A percentile compares a stretch with the other conserved stretches of the same genome.
Evolutionary conservation across 2,329 filamentous ascomycete genomes (phyloP).

Genomic region (Nemania sp.): DNA sequence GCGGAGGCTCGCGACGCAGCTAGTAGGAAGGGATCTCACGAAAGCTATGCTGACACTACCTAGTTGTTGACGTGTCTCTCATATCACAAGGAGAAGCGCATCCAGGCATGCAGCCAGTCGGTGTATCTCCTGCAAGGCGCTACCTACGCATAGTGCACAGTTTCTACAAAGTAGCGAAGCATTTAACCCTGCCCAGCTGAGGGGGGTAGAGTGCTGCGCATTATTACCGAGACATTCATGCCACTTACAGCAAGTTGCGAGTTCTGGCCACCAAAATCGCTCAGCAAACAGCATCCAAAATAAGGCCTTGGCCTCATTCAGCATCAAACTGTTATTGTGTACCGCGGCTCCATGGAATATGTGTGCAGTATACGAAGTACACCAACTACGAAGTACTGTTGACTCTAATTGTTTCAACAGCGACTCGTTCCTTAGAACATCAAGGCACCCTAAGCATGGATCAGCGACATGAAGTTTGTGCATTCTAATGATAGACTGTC

Average conservation of each 20-base stretch:
- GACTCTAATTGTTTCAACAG: no score
- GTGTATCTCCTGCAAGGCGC: slow-evolving; percentile 4
- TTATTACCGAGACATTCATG: not conserved
- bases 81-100: slow-evolving; percentile 8
- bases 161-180: not conserved
- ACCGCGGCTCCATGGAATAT: no score
- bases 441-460: no score
- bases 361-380: no score
- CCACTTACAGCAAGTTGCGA: slow-evolving; percentile 1
- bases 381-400: no score
- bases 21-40: slow-evolving; percentile 1
- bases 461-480: no score
- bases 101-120: not conserved
- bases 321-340: not conserved
- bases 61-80: slow-evolving; percentile 13
- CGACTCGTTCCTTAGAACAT: no score
- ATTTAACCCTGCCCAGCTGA: not conserved
- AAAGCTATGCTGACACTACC: slow-evolving; percentile 9
- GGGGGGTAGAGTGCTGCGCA: not conserved
- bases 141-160: not conserved
- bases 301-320: not conserved
- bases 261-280: not conserved
- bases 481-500: no score
- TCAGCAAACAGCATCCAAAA: not conserved
- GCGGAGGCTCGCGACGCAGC: not conserved